Percentiles rank a stretch among this genome's conserved stretches.
phyloP scores from a whole-genome alignment of 192 early-diverging fungal genomes.

The Paraglomus occultum region DNA sequence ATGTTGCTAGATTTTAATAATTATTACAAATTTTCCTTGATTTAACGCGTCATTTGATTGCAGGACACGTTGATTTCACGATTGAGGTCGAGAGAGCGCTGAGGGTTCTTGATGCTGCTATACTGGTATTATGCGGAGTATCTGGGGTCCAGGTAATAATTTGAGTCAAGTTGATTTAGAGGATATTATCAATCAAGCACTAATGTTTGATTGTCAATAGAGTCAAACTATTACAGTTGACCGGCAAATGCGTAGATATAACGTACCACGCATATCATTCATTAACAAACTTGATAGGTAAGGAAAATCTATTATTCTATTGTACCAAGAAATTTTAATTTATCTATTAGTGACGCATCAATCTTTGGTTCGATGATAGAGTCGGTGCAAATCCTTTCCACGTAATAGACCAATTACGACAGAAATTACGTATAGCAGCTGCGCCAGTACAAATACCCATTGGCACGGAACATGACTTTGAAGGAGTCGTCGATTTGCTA shows the following conservation, averaged over 20 bases:
- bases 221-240: conserved; percentile 88
- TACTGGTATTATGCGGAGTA: conserved; percentile 80
- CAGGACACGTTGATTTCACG: conserved; percentile 86
- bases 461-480: conserved; percentile 81
- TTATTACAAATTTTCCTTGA: neutral
- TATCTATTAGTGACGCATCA: neutral
- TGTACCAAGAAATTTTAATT: neutral
- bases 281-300: conserved; percentile 91
- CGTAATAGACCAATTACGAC: conserved; percentile 77
- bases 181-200: neutral
- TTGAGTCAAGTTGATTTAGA: neutral
- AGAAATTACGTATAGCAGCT: conserved; percentile 73
- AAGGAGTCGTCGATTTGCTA: conserved; percentile 91
- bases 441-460: conserved; percentile 84
- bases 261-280: conserved; percentile 82
- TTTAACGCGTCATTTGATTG: no score
- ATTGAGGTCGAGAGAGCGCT: conserved; percentile 88
- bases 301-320: neutral
- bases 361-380: conserved; percentile 22
- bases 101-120: conserved; percentile 85
- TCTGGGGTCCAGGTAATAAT: conserved; percentile 68
- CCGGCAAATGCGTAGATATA: conserved; percentile 88
- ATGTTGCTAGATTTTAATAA: neutral
- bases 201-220: neutral
- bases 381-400: conserved; percentile 81